Percentiles rank a stretch among this genome's conserved stretches.
Evolutionary conservation across 2,329 filamentous ascomycete species (phyloP).

Genomic region (Colletotrichum destructivum): DNA sequence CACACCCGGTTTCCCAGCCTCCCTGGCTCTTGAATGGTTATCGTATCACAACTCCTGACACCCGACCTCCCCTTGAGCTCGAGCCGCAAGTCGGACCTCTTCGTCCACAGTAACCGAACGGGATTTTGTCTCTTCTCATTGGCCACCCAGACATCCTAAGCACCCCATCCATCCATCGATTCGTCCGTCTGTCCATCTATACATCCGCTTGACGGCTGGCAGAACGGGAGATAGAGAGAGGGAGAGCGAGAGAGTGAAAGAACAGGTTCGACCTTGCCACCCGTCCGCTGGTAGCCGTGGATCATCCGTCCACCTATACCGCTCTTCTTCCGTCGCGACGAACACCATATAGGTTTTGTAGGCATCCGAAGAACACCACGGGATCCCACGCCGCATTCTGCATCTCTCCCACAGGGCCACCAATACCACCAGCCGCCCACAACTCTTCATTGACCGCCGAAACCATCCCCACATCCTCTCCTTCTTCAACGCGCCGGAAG

Average conservation of each 20-base stretch:
- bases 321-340: slow-evolving; percentile 27
- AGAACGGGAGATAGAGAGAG: not conserved
- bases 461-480: slow-evolving; percentile 8
- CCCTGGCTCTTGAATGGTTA: slow-evolving; percentile 17
- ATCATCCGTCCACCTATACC: slow-evolving; percentile 29
- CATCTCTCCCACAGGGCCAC: not conserved
- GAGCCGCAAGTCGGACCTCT: slow-evolving; percentile 10
- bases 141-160: not conserved
- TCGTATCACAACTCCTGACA: not conserved
- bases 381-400: slow-evolving; percentile 34
- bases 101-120: not conserved
- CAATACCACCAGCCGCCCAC: not conserved
- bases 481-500: slow-evolving; percentile 35
- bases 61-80: slow-evolving; percentile 12
- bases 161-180: not conserved
- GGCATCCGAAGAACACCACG: slow-evolving; percentile 32
- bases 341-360: slow-evolving; percentile 12
- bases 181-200: too few relatives aligned
- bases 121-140: not conserved
- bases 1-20: not conserved
- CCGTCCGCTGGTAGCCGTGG: slow-evolving; percentile 36
- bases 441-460: slow-evolving; percentile 37
- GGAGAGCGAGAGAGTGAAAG: slow-evolving; percentile 1
- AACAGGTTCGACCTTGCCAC: slow-evolving; percentile 40
- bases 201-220: not conserved